Percentiles rank a stretch among this genome's conserved stretches.
These are phyloP conservation scores for Suhomyces sp. DNA, from an alignment of 805 yeast species.

Conservation along the genomic window DNA sequence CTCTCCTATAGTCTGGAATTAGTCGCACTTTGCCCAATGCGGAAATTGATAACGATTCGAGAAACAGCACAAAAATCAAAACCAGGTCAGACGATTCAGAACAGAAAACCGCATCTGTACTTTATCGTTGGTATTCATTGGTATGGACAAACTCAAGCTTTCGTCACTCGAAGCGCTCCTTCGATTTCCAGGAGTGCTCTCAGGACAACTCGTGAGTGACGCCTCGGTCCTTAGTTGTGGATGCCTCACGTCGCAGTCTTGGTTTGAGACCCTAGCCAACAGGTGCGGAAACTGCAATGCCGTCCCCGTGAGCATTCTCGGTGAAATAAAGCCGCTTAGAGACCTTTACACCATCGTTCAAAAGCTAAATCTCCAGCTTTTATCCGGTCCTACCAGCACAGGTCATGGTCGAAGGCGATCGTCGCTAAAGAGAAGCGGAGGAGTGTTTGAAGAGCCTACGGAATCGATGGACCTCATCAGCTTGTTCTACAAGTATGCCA, in stretches of 20 bases:
- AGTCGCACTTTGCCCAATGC: not conserved
- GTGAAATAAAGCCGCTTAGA: constrained; percentile 32
- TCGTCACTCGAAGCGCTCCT: constrained; percentile 22
- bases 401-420: constrained; percentile 17
- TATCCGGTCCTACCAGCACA: constrained; percentile 1
- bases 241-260: constrained; percentile 36
- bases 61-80: not conserved
- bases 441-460: constrained; percentile 5
- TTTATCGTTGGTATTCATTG: not conserved
- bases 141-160: constrained; percentile 1
- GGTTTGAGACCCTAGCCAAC: constrained; percentile 13
- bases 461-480: constrained; percentile 30
- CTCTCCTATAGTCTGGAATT: not conserved
- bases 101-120: not conserved
- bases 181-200: constrained; percentile 19
- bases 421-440: constrained; percentile 19
- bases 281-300: constrained; percentile 26
- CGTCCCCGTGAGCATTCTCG: constrained; percentile 19
- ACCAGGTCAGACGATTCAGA: not conserved
- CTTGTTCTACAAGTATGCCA: constrained; percentile 40
- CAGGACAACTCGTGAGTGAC: constrained; percentile 23
- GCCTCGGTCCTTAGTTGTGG: constrained; percentile 41
- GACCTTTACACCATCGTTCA: constrained; percentile 28
- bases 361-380: constrained; percentile 12
- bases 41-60: not conserved